Evolutionary conservation across 345 rosid species (phyloP), one percentile per base, ranked within the genome.

Genomic region (Litchi chinensis): DNA sequence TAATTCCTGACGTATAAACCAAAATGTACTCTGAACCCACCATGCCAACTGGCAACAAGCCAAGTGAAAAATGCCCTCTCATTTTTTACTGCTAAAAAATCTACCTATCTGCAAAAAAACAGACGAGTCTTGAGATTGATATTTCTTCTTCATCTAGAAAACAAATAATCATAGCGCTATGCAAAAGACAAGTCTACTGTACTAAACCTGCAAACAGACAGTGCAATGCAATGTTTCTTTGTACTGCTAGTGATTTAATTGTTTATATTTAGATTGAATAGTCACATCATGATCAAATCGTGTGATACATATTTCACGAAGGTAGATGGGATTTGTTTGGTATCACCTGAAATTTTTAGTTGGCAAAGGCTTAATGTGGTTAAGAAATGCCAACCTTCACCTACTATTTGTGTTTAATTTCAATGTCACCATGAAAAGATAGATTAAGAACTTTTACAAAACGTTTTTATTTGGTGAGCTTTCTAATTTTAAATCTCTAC

Each of bases 301-400:
- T 9, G 21, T 9, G 22, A 57, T 21, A 21, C 21, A 59, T 19
- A 59, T 70, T 71, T 67, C 40, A 28, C 73, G 7, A 9, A 66
- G 78, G 74, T 71, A 78, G 72, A 50, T 59, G 50, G 62, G 83
- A 62, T 75, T 78, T 76, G 78, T 78, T 73, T 78, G 78, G 78
- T 75, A 73, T 73, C 76, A 71, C 75, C 77, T n/a, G 75, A 78
- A 71, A 26, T 67, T 82, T 71, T 68, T 75, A 77, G 82, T 76
- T 60, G 75, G 83, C 73, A 46, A 19, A 44, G n/a, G 9, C 63
- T 24, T 66, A 9, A 46, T 26, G 68, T 68, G 72, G 44, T 59
- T 60, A 74, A 65, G 15, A 71, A 73, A 57, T 24, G 21, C 82
- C 70, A 21, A 78, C 24, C 62, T 65, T 70, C 37, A 82, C 85